These are phyloP conservation scores for Geum urbanum DNA, from an alignment of 306 rosid genomes.

Conservation along the genomic window DNA sequence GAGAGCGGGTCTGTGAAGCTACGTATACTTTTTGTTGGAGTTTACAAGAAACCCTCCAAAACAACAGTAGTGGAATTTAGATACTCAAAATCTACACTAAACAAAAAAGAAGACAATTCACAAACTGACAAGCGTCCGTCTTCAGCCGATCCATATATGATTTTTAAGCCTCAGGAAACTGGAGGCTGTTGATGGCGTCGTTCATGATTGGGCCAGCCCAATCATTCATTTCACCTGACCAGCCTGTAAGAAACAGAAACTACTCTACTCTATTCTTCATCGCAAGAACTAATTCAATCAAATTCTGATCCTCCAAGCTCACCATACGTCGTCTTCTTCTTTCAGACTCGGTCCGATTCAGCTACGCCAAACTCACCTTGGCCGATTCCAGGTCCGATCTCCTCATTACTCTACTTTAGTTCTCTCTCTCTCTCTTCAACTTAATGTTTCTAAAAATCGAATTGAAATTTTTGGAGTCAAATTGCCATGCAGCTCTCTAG, in stretches of 20 bases:
- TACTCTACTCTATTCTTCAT: background rate
- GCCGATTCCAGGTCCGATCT: conserved; percentile 50
- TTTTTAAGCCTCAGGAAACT: background rate
- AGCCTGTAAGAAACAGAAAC: background rate
- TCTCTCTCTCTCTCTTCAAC: background rate
- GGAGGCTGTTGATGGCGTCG: background rate
- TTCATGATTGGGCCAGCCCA: conserved; percentile 5
- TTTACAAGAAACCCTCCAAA: no score
- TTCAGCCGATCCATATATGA: no score
- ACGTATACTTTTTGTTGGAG: no score
- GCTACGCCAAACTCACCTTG: conserved; percentile 17
- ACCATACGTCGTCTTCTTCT: background rate
- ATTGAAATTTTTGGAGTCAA: background rate
- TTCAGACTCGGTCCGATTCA: background rate
- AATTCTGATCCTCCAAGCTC: background rate
- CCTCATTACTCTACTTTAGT: background rate
- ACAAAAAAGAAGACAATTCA: no score
- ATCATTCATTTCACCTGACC: background rate
- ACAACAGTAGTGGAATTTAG: no score
- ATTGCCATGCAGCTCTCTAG: conserved; percentile 33
- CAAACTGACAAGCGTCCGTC: no score
- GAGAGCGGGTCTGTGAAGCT: no score
- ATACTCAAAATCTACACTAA: no score
- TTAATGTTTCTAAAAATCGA: background rate
- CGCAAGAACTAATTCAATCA: background rate